Evolutionary conservation across 2,329 filamentous ascomycete genomes (phyloP), one percentile per base, ranked within the genome.

Genomic region (Cladobotryum protrusum): DNA sequence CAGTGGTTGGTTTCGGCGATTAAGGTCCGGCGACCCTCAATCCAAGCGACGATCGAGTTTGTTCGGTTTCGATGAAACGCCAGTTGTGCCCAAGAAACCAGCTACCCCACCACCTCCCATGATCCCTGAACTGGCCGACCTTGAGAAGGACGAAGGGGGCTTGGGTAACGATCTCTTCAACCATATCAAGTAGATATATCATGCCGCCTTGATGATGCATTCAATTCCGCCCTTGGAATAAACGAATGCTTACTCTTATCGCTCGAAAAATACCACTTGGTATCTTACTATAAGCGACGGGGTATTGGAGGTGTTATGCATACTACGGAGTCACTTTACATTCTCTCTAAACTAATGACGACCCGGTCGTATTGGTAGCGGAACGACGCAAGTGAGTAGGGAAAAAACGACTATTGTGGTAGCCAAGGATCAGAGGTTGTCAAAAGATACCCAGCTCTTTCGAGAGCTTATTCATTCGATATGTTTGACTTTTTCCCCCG

Each of bases 1-100:
- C 57, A 82, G 79, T 59, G 77, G 78, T 36, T 83, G 78, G 78
- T 82, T 83, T 58, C 72, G 74, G 56, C 72, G 78, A 51, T 69
- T 82, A 58, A 71, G 75, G 50, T 62, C 61, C 48, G 63, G 68
- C 45, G 66, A 69, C 15, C 54, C 61, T 40, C 75, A 75, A 37
- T 59, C 70, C 42, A 76, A 72, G 43, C 36, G 51, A 33, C 47
- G 51, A 17, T 44, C 48, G 33, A 50, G 44, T 42, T 29, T 50
- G 59, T 61, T 73, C 51, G 55, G 72, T 43, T 68, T 72, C 49
- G 68, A 75, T 42, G 57, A 60, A 43, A 47, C 62, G 20, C 29
- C 44, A 18, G 8, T 41, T 9, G 48, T 57, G 24, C 56, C 64
- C 44, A 59, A 62, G 59, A 73, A 72, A 54, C 63, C 69, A 5